These are phyloP conservation scores for Puccinia novopanici DNA, from an alignment of 1,284 basidiomycete genomes.

Conservation along the genomic window DNA sequence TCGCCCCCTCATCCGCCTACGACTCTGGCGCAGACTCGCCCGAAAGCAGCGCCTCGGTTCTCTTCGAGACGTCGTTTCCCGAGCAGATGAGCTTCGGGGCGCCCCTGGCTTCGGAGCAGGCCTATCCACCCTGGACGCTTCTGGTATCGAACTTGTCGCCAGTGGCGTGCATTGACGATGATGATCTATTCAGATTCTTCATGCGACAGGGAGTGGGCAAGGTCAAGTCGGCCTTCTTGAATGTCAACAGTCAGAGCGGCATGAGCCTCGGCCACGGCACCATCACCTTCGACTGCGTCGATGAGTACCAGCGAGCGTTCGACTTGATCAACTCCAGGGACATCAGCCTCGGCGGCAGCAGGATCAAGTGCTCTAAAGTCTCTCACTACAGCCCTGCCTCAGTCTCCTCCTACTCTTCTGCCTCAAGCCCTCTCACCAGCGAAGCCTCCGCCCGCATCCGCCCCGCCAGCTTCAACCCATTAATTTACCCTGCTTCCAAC, in stretches of 20 bases:
- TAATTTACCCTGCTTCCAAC: not conserved
- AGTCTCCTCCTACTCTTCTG: not conserved
- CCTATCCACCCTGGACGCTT: slow-evolving; percentile 9
- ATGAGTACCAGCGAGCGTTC: slow-evolving; percentile 35
- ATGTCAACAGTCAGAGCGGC: slow-evolving; percentile 35
- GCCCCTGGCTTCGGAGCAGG: not conserved
- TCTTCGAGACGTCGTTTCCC: slow-evolving; percentile 4
- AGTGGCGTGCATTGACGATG: slow-evolving; percentile 46
- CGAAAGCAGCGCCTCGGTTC: slow-evolving; percentile 29
- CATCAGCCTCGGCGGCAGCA: slow-evolving; percentile 26
- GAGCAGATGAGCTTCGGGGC: not conserved
- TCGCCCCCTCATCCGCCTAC: slow-evolving; percentile 24
- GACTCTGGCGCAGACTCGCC: slow-evolving; percentile 1
- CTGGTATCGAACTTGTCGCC: slow-evolving; percentile 44
- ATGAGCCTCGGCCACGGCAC: slow-evolving; percentile 45
- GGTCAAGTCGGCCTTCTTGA: slow-evolving; percentile 32
- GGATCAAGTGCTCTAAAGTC: slow-evolving; percentile 26
- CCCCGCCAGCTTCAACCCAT: slow-evolving; percentile 9
- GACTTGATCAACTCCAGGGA: slow-evolving; percentile 23
- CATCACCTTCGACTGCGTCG: slow-evolving; percentile 21
- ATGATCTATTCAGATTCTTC: slow-evolving; percentile 45
- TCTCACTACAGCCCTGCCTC: not conserved
- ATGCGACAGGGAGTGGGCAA: slow-evolving; percentile 22
- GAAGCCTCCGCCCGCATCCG: not conserved
- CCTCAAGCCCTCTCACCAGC: slow-evolving; percentile 15